Evolutionary conservation across 75 land plant species (phyloP), one percentile per base, ranked within the genome.

Genomic region (Isoetes taiwanensis): DNA sequence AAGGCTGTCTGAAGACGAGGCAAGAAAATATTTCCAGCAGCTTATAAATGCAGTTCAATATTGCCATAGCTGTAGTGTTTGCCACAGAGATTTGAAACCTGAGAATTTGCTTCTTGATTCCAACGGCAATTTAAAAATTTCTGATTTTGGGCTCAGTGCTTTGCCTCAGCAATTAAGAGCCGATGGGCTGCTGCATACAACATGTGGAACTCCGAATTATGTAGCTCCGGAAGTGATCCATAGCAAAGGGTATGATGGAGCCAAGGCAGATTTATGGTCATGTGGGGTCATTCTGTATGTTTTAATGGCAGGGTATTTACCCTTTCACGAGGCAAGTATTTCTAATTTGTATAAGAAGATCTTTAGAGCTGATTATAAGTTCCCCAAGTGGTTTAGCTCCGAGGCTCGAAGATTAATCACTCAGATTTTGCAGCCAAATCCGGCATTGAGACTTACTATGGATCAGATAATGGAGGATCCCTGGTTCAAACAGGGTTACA

Each of bases 121-220:
- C 0, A 41, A 66, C 6, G 76, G 79, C 0, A 67, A 64, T 26
- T 59, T 79, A 3, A 78, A 79, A 41, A 39, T 82, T 24, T 41
- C 82, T 1, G 82, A 82, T 34, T 82, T 82, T 54, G 85, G 82
- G 0, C 71, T 82, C 37, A 66, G 76, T 26, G 79, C 76, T 0
- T 16, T 73, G 0, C 71, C 71, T n/a, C n/a, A n/a, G n/a, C n/a
- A n/a, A n/a, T n/a, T n/a, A n/a, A n/a, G 0, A 52, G 57, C 50
- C 8, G 50, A 46, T 46, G 50, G 50, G 12, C 50, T 46, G 16
- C 16, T 46, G 5, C 50, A 46, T 46, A 46, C 50, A 46, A 19
- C 50, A 23, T 46, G 50, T 46, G 50, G 50, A 19, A 0, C 54
- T 78, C n/a, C n/a, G n/a, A n/a, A n/a, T n/a, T n/a, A n/a, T n/a